Percentiles rank a stretch among this genome's conserved stretches.
Evolutionary conservation across 805 yeast species (phyloP).

Genomic region (Candida khao-thaluensis): DNA sequence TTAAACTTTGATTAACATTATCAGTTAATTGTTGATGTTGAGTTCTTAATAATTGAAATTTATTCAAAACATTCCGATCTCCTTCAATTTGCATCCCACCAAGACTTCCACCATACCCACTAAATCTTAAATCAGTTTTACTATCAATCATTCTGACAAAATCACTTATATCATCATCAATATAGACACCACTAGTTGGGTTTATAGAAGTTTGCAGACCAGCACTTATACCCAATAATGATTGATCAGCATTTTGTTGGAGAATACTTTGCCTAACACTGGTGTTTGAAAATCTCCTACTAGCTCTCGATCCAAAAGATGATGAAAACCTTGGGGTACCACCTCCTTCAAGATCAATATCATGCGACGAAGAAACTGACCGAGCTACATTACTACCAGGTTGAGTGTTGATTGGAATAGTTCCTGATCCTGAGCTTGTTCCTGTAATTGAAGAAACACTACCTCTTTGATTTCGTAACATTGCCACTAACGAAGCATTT

Average conservation of each 20-base stretch:
- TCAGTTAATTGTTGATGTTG: conserved; percentile 58
- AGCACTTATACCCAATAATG: conserved; percentile 32
- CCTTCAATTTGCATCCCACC: conserved; percentile 12
- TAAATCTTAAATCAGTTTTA: conserved; percentile 51
- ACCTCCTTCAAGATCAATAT: conserved; percentile 29
- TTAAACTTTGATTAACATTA: conserved; percentile 51
- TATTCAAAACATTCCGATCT: conserved; percentile 45
- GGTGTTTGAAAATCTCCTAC: conserved; percentile 47
- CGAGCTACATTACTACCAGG: conserved; percentile 27
- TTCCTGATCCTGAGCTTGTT: conserved; percentile 6
- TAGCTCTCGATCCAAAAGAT: conserved; percentile 65
- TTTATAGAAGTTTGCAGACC: conserved; percentile 37
- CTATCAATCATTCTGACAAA: conserved; percentile 72
- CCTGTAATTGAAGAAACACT: conserved; percentile 39
- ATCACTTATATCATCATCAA: conserved; percentile 62
- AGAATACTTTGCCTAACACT: conserved; percentile 28
- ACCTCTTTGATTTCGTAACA: conserved; percentile 50
- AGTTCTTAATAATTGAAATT: conserved; percentile 51
- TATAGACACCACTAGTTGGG: conserved; percentile 43
- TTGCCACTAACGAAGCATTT: conserved; percentile 53
- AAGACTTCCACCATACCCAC: conserved; percentile 6
- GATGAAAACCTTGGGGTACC: conserved; percentile 64
- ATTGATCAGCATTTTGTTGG: conserved; percentile 20
- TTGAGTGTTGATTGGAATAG: conserved; percentile 14
- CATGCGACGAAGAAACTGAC: conserved; percentile 41